Conservation (phyloP, 768 basidiomycete genomes). For the Multifurca ochricompacta region DNA sequence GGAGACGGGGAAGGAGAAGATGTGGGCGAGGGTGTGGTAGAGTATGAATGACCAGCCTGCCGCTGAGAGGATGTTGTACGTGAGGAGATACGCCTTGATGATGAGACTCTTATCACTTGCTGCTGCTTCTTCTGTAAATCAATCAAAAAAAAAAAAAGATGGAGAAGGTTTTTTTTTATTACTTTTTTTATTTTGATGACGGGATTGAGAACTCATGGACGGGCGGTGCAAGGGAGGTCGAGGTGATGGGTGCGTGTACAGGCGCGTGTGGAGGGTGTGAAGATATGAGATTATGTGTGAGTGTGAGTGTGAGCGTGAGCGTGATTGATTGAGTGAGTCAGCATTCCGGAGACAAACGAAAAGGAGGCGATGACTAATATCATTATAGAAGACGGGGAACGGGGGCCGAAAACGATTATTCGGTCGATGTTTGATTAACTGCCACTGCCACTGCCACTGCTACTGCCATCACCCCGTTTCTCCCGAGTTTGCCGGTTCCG, state of each 20-base stretch:
- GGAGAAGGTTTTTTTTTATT: too few species aligned
- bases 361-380: background rate
- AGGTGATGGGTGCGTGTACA: too few species aligned
- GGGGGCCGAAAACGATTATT: background rate
- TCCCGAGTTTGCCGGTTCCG: constrained; percentile 5
- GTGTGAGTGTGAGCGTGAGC: too few species aligned
- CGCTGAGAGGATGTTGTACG: constrained; percentile 19
- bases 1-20: background rate
- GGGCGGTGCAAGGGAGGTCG: too few species aligned
- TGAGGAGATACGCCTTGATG: constrained; percentile 20
- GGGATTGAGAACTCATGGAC: too few species aligned
- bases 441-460: background rate
- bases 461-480: background rate
- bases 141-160: too few species aligned
- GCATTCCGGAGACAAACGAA: background rate
- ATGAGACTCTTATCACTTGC: background rate
- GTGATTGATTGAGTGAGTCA: background rate
- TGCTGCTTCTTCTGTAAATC: background rate
- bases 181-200: background rate
- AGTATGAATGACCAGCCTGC: constrained; percentile 17
- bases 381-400: background rate
- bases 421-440: background rate
- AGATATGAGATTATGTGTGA: background rate
- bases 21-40: constrained; percentile 13
- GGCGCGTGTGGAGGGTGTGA: background rate